Evolutionary conservation across 1,139 yeast species (phyloP).

Genomic region (Kodamaea arcana): DNA sequence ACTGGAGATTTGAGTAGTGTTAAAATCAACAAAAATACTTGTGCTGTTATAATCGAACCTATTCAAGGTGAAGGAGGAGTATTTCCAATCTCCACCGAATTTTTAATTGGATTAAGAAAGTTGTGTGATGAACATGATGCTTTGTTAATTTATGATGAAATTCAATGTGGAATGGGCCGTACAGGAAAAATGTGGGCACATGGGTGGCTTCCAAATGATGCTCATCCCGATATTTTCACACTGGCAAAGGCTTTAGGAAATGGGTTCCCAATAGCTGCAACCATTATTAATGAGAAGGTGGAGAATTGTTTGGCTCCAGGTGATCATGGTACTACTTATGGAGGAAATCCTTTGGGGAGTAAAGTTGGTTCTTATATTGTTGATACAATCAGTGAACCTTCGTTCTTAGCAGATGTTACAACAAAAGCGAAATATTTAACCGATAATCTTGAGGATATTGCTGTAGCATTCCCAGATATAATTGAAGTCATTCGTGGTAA

Average conservation of each 20-base stretch:
- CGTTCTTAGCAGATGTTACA: slow-evolving; percentile 57
- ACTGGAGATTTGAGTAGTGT: slow-evolving; percentile 60
- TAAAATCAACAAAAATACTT: slow-evolving; percentile 59
- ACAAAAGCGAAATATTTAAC: slow-evolving; percentile 54
- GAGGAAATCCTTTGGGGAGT: slow-evolving; percentile 93
- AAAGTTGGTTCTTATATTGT: slow-evolving; percentile 77
- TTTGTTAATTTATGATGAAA: slow-evolving; percentile 85
- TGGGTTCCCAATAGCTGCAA: slow-evolving; percentile 97
- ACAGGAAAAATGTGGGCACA: slow-evolving; percentile 96
- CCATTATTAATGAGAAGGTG: slow-evolving; percentile 76
- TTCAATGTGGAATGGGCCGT: slow-evolving; percentile 95
- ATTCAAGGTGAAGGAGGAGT: slow-evolving; percentile 98
- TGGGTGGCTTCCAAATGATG: slow-evolving; percentile 61
- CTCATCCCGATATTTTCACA: slow-evolving; percentile 91
- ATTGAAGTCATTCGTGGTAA: slow-evolving; percentile 76
- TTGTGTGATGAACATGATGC: slow-evolving; percentile 71
- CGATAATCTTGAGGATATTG: slow-evolving; percentile 48
- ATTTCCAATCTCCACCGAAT: slow-evolving; percentile 58
- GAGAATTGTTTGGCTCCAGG: slow-evolving; percentile 75
- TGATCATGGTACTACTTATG: slow-evolving; percentile 97
- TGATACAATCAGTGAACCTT: slow-evolving; percentile 56
- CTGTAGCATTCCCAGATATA: slow-evolving; percentile 52
- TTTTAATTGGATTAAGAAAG: slow-evolving; percentile 60
- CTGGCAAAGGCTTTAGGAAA: slow-evolving; percentile 96
- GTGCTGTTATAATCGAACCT: slow-evolving; percentile 94